Percentiles rank a stretch among this genome's conserved stretches.
These are phyloP conservation scores for Phalaenopsis aphrodite DNA, from an alignment of 106 monocot species.

Conservation along the genomic window DNA sequence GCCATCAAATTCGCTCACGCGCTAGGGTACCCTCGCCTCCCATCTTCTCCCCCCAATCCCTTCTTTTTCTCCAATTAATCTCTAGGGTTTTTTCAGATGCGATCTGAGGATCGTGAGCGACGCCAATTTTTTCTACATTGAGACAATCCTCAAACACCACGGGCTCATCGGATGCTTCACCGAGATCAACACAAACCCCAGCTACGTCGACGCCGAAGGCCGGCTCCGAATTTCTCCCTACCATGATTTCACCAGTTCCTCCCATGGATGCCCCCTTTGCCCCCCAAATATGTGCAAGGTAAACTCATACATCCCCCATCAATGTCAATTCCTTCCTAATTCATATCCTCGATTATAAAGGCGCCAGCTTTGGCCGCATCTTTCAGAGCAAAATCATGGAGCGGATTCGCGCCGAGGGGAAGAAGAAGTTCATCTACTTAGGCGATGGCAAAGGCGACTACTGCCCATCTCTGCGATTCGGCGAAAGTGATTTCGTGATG, in stretches of 20 bases:
- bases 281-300: slow-evolving; percentile 99
- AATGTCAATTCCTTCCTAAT: background rate
- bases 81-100: slow-evolving; percentile 35
- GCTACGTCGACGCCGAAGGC: slow-evolving; percentile 58
- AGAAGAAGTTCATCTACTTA: slow-evolving; percentile 52
- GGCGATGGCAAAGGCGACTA: slow-evolving; percentile 71
- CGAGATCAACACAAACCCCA: slow-evolving; percentile 86
- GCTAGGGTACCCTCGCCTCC: slow-evolving; percentile 22
- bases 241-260: slow-evolving; percentile 50
- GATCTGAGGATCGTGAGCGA: slow-evolving; percentile 87
- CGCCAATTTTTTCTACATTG: slow-evolving; percentile 82
- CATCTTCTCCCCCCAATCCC: background rate
- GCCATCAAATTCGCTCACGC: slow-evolving; percentile 43
- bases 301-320: background rate
- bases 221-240: slow-evolving; percentile 59
- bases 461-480: slow-evolving; percentile 41
- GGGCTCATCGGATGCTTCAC: slow-evolving; percentile 64
- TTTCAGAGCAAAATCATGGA: slow-evolving; percentile 41
- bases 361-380: background rate
- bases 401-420: slow-evolving; percentile 27
- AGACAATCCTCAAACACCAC: slow-evolving; percentile 74
- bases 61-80: background rate
- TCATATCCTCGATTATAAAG: too few species aligned
- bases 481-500: slow-evolving; percentile 45
- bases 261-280: slow-evolving; percentile 69